Conservation (phyloP, 2,329 filamentous ascomycete species). For the Mollisia scopiformis region DNA sequence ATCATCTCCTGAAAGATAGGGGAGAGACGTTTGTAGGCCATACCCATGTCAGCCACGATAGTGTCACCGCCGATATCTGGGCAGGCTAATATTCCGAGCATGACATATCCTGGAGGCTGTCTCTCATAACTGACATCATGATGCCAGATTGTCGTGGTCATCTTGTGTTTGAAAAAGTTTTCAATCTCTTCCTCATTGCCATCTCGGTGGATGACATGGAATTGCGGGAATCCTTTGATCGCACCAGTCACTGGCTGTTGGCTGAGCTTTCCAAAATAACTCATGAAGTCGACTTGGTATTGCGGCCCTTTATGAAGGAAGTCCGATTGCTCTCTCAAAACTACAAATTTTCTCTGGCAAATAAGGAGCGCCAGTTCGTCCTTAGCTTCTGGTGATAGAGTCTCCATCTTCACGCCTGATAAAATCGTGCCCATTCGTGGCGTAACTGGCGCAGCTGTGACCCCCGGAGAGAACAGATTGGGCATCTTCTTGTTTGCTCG, state of each 20-base stretch:
- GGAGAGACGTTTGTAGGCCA: constrained; percentile 56
- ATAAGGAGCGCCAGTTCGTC: constrained; percentile 47
- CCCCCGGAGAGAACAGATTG: constrained; percentile 60
- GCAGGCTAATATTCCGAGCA: constrained; percentile 53
- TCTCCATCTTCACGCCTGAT: constrained; percentile 42
- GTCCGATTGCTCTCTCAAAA: constrained; percentile 55
- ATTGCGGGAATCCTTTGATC: constrained; percentile 56
- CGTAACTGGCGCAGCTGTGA: constrained; percentile 60
- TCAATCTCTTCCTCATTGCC: constrained; percentile 59
- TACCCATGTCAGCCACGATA: constrained; percentile 70
- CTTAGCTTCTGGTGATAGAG: constrained; percentile 40
- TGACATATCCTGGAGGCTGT: constrained; percentile 71
- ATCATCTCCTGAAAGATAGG: constrained; percentile 39
- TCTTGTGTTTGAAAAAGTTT: constrained; percentile 65
- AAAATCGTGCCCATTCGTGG: constrained; percentile 46
- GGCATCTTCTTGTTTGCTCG: constrained; percentile 66
- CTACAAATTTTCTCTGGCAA: constrained; percentile 43
- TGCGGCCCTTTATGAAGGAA: constrained; percentile 59
- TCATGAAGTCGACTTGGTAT: constrained; percentile 62
- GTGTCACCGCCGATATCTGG: constrained; percentile 69
- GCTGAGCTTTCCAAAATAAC: constrained; percentile 66
- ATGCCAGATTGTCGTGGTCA: constrained; percentile 69
- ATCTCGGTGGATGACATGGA: constrained; percentile 71
- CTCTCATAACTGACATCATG: constrained; percentile 71
- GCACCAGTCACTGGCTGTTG: constrained; percentile 72